Conservation (phyloP, 2,329 filamentous ascomycete genomes). For the Pseudogymnoascus sp. region DNA sequence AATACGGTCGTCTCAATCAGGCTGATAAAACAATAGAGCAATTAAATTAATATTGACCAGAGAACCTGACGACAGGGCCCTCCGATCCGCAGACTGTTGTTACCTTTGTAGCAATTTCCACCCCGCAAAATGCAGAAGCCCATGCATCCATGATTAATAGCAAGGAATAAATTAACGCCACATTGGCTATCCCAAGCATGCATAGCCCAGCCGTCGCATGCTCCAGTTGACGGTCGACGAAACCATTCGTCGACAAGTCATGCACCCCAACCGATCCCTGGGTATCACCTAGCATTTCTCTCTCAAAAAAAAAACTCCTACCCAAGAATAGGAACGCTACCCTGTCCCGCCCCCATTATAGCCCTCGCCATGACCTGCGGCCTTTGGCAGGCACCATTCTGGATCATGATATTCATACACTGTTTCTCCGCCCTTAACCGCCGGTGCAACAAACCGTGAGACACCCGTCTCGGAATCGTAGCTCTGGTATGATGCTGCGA, state of each 20-base stretch:
- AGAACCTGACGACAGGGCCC: neutral
- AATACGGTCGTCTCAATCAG: neutral
- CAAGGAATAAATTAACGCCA: neutral
- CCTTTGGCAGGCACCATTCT: neutral
- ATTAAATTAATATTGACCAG: neutral
- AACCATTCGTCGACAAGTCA: neutral
- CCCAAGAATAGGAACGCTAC: neutral
- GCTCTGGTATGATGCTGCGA: conserved; percentile 42
- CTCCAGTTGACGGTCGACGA: neutral
- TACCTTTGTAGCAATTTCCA: neutral
- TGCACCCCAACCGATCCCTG: neutral
- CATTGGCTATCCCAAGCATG: neutral
- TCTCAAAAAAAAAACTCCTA: neutral
- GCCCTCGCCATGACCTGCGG: neutral
- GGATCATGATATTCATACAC: conserved; percentile 53
- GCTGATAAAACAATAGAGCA: neutral
- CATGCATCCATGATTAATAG: neutral
- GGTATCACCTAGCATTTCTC: neutral
- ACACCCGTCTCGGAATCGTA: conserved; percentile 47
- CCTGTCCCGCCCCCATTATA: neutral
- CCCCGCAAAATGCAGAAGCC: conserved; percentile 1
- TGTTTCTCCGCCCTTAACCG: conserved; percentile 39
- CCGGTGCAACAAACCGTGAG: conserved; percentile 47
- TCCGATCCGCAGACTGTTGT: conserved; percentile 7
- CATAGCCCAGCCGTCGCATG: neutral